phyloP scores from a whole-genome alignment of 164 flowering plant genomes.

The Stephania cephalantha region DNA sequence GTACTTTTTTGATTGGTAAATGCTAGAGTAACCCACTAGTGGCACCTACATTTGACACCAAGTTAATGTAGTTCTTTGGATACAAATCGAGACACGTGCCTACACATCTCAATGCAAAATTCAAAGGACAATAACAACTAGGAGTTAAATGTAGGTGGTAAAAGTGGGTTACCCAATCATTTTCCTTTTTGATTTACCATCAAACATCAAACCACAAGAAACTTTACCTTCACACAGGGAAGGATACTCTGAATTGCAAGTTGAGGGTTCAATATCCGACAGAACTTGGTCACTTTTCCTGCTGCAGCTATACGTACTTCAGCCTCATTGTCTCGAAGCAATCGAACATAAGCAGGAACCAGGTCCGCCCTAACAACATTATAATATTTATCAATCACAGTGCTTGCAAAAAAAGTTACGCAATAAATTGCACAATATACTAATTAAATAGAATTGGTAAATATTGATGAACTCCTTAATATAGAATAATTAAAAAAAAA shows the following conservation, averaged over 20 bases:
- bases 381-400: slow-evolving; percentile 6
- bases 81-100: too few relatives aligned
- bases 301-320: slow-evolving; percentile 99
- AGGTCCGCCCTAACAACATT: slow-evolving; percentile 65
- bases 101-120: too few relatives aligned
- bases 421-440: neutral
- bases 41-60: too few relatives aligned
- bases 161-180: too few relatives aligned
- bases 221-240: slow-evolving; percentile 89
- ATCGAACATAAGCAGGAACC: slow-evolving; percentile 92
- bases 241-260: slow-evolving; percentile 93
- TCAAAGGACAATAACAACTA: too few relatives aligned
- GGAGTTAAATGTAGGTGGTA: too few relatives aligned
- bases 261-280: slow-evolving; percentile 77
- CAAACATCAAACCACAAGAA: neutral
- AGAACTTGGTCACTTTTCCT: slow-evolving; percentile 91
- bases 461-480: neutral
- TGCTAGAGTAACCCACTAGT: too few relatives aligned
- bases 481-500: neutral
- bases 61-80: too few relatives aligned
- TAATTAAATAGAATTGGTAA: neutral
- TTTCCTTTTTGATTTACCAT: neutral
- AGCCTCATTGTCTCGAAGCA: slow-evolving; percentile 97
- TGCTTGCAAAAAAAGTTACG: neutral
- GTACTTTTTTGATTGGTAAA: too few relatives aligned